Evolutionary conservation across 2,329 filamentous ascomycete species (phyloP), one percentile per base, ranked within the genome.

Genomic region (Aspergillus candidus): DNA sequence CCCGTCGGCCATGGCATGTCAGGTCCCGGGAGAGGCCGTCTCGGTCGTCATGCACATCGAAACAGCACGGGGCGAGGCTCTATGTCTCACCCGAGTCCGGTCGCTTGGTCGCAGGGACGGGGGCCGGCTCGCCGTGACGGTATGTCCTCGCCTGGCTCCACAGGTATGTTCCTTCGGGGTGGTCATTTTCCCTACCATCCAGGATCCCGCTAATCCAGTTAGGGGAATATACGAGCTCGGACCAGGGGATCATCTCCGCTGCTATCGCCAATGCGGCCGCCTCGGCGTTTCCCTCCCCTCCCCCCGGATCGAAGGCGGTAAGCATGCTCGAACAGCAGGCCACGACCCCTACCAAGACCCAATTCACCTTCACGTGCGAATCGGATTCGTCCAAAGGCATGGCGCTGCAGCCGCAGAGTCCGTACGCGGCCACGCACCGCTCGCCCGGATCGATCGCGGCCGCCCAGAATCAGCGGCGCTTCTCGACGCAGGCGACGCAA

Each of bases 281-380:
- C 55, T 72, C 85, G 48, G 86, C 83, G 56, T 72, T 81, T 51
- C 76, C 79, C 41, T 70, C 76, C 11, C 74, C 79, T 2, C 65
- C 69, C 15, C 76, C 74, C 55, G 85, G 83, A 11, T 83, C 88
- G 61, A 86, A 91, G 60, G 93, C 88, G 66, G 75, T 84, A 51
- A 91, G 85, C 64, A 75, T 90, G 47, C 70, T 94, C 38, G 83
- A 88, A 45, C 84, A 88, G 61, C 81, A 85, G 63, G 71, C 77
- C 5, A 62, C 78, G 4, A 81, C 77, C 31, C 81, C 86, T 4
- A 79, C 84, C 5, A 88, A 89, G 44, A 85, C 86, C 0, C 88
- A 96, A 57, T 98, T 98, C 64, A 98, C 93, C 8, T 98, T 98
- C 62, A 94, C 88, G 11, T 96, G 89, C 67, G 87, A 94, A 58